Percentiles rank a stretch among this genome's conserved stretches.
Evolutionary conservation across 1,284 basidiomycete species (phyloP).

Genomic region (Trametes versicolor): DNA sequence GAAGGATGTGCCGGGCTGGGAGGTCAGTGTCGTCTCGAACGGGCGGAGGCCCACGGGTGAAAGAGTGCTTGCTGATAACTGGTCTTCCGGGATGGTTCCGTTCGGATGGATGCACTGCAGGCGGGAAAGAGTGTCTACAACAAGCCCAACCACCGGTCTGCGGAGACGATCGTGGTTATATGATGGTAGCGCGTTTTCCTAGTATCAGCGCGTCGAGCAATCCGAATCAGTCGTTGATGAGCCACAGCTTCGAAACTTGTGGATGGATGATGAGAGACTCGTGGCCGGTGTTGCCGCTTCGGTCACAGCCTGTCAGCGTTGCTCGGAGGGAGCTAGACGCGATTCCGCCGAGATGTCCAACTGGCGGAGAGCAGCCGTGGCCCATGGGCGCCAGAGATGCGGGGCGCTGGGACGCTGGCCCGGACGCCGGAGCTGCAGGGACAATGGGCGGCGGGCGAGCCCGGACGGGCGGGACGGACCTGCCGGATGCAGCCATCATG

Average conservation of each 20-base stretch:
- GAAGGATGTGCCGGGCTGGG: constrained; percentile 95
- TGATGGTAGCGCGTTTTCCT: constrained; percentile 49
- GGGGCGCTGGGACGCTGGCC: neutral
- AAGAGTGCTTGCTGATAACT: constrained; percentile 37
- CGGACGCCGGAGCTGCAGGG: constrained; percentile 18
- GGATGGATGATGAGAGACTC: constrained; percentile 29
- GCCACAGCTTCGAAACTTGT: constrained; percentile 33
- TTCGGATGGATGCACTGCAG: constrained; percentile 49
- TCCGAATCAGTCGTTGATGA: constrained; percentile 38
- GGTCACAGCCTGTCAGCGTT: constrained; percentile 22
- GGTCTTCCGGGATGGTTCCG: constrained; percentile 27
- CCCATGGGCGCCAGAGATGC: no score
- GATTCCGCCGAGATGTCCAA: constrained; percentile 30
- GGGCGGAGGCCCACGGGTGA: constrained; percentile 22
- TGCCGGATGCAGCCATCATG: constrained; percentile 27
- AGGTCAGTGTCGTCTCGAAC: constrained; percentile 68
- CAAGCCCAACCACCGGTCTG: constrained; percentile 80
- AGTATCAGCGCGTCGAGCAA: constrained; percentile 36
- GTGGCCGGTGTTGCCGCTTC: constrained; percentile 24
- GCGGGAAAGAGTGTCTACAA: constrained; percentile 89
- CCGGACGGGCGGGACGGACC: constrained; percentile 25
- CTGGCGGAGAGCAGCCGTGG: neutral
- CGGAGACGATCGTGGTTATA: constrained; percentile 67
- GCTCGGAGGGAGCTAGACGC: constrained; percentile 30
- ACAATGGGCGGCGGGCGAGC: constrained; percentile 22